Conservation (phyloP, 805 yeast species). For the Sugiyamaella qingdaonensis region DNA sequence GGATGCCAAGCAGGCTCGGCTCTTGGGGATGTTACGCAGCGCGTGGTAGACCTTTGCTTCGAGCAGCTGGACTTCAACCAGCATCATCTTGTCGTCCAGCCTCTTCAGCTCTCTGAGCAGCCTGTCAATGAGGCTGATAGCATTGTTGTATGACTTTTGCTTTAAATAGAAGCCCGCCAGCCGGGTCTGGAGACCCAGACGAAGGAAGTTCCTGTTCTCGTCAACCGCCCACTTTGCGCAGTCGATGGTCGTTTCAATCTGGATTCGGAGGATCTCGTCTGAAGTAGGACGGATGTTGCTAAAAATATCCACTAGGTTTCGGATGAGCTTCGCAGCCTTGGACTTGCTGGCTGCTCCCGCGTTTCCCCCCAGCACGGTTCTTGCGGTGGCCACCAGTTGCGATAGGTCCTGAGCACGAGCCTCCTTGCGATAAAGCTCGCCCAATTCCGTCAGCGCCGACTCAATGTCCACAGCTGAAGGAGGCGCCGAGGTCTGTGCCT, state of each 20-base stretch:
- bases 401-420: slow-evolving; percentile 49
- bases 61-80: slow-evolving; percentile 90
- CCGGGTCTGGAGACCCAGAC: slow-evolving; percentile 83
- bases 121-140: slow-evolving; percentile 65
- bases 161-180: slow-evolving; percentile 71
- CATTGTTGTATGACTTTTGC: slow-evolving; percentile 59
- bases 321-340: slow-evolving; percentile 88
- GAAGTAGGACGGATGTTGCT: slow-evolving; percentile 35
- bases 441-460: slow-evolving; percentile 66
- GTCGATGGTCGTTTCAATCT: slow-evolving; percentile 68
- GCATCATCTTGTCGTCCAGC: slow-evolving; percentile 89
- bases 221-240: slow-evolving; percentile 82
- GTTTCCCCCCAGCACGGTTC: slow-evolving; percentile 65
- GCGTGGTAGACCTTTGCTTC: slow-evolving; percentile 90
- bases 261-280: slow-evolving; percentile 46
- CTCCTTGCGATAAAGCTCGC: slow-evolving; percentile 57
- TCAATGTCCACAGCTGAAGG: slow-evolving; percentile 4
- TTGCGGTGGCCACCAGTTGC: slow-evolving; percentile 60
- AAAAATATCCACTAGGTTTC: slow-evolving; percentile 71
- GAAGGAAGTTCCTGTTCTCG: slow-evolving; percentile 80
- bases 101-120: slow-evolving; percentile 83
- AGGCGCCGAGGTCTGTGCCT: not conserved
- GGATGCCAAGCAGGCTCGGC: slow-evolving; percentile 86
- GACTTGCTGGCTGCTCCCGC: slow-evolving; percentile 60
- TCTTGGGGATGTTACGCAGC: slow-evolving; percentile 82